Evolutionary conservation across 345 rosid genomes (phyloP).

Genomic region (Syzygium aqueum): DNA sequence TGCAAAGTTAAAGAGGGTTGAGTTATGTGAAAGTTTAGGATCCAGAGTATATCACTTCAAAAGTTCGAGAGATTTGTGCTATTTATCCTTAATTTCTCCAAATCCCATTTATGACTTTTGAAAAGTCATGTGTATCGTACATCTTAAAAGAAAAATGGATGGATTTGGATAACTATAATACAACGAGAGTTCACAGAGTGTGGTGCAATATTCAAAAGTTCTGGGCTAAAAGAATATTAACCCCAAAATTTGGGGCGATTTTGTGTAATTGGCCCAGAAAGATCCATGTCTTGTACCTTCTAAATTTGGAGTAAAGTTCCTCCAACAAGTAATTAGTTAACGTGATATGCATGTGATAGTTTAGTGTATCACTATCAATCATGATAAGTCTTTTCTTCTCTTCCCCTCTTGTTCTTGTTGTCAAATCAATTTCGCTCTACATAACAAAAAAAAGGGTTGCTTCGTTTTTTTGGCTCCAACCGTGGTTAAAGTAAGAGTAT

Average conservation of each 20-base stretch:
- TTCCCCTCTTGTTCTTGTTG: not conserved
- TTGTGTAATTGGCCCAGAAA: too few relatives aligned
- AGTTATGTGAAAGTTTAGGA: not conserved
- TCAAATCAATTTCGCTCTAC: not conserved
- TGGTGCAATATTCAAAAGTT: not conserved
- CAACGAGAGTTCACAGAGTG: not conserved
- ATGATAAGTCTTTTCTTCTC: not conserved
- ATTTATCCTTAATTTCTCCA: not conserved
- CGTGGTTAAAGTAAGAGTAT: not conserved
- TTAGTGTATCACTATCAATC: not conserved
- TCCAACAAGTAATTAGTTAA: not conserved
- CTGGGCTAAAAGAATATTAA: not conserved
- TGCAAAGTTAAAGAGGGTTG: not conserved
- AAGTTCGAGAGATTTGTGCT: not conserved
- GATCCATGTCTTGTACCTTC: not conserved
- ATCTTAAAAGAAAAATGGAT: not conserved
- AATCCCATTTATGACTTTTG: not conserved
- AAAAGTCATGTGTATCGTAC: not conserved
- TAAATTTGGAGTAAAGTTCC: not conserved
- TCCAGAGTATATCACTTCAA: not conserved
- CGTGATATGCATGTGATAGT: not conserved
- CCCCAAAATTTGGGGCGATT: not conserved
- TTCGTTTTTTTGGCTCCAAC: not conserved
- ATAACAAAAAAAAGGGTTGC: not conserved
- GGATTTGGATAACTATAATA: not conserved